Base-by-base conservation (phyloP, 495 filamentous ascomycete species). In the Neurospora sp. region DNA sequence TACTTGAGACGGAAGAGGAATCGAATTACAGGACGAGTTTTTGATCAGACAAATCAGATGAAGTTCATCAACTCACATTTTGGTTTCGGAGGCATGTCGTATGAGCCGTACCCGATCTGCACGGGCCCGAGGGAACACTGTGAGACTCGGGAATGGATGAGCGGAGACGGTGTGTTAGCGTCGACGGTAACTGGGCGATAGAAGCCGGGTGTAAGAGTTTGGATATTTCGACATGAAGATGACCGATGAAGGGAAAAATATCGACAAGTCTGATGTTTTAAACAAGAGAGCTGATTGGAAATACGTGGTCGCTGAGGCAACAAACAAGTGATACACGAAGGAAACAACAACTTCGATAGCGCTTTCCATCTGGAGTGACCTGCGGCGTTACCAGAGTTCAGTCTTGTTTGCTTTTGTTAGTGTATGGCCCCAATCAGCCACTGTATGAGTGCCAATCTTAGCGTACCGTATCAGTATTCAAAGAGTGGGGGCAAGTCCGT, bases 21-120 rank as follows among this genome's bases (percentile, higher is more conserved):
- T 31, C 31, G 31, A 3, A 31, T 31, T 3, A 31, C 31, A 31
- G 31, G 31, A 4, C 31, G 31, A 31, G 31, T 31, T 31, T 31
- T 31, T 31, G 31, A 31, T 31, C 3, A 31, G 31, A 9, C 11
- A 3, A 27, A 54, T 1, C n/a, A n/a, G 54, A 66, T 1, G 1
- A 35, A 66, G 42, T 59, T 27, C 48, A 27, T 54, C 46, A 6
- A 71, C 70, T 73, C 54, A 77, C 76, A 72, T 77, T 75, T 72
- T 46, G 72, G 54, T 27, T 66, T 66, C 54, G 54, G 54, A 35
- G 54, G 54, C 54, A 66, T 66, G 54, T 66, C 54, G 8, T 66
- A 35, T 66, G 54, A 66, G 23, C 54, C 54, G 54, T 66, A 66
- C 54, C 54, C 27, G 54, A 66, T 66, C 54, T 66, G 54, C 54